Evolutionary conservation across 306 rosid genomes (phyloP).

Genomic region (Cicer chorassanicum): DNA sequence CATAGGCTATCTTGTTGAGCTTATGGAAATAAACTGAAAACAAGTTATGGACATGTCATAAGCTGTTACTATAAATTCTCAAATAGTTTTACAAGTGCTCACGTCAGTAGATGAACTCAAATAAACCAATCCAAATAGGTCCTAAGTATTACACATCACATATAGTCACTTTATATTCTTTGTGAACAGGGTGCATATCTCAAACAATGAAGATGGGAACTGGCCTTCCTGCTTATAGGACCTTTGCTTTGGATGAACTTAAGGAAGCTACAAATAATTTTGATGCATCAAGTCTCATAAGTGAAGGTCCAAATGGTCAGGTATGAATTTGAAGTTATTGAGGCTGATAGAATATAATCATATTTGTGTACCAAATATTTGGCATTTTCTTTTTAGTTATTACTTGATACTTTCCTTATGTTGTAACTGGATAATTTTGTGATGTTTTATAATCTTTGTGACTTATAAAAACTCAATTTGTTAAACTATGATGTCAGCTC

Average conservation of each 20-base stretch:
- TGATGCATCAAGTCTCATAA: constrained; percentile 65
- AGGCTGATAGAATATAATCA: constrained; percentile 14
- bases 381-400: background rate
- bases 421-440: background rate
- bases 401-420: no score
- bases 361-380: background rate
- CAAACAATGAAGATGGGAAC: constrained; percentile 93
- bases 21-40: no score
- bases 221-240: constrained; percentile 82
- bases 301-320: constrained; percentile 71
- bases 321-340: constrained; percentile 48
- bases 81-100: no score
- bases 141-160: background rate
- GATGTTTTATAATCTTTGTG: constrained; percentile 10
- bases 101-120: no score
- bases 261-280: constrained; percentile 87
- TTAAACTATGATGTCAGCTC: constrained; percentile 53
- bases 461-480: constrained; percentile 8
- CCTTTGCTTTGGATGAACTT: constrained; percentile 83
- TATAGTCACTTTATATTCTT: constrained; percentile 12
- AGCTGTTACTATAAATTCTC: no score
- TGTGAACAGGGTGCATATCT: constrained; percentile 74
- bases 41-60: no score
- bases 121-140: no score
- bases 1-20: no score